Evolutionary conservation across 805 yeast genomes (phyloP), one percentile per base, ranked within the genome.

Genomic region (Suhomyces tanzawaensis): DNA sequence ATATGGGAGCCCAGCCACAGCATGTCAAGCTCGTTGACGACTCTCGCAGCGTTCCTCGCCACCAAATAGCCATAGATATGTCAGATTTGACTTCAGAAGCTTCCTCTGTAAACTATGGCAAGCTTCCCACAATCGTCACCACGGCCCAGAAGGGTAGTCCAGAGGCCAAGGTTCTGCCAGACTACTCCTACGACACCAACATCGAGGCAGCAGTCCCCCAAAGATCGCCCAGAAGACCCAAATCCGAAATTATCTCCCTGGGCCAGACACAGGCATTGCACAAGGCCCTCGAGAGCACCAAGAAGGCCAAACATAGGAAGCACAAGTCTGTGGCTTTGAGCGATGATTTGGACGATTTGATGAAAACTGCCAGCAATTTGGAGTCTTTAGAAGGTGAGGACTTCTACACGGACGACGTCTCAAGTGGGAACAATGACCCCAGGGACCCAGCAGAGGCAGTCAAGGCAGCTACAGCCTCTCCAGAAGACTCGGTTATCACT

Each of bases 201-300:
- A 52, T 67, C 24, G 71, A 65, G 29, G 52, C 52, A 4, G 51
- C 68, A 3, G 52, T 69, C 2, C 74, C 74, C 2, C 62, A 70
- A 1, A 54, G 74, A 36, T 66, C 70, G 25, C 53, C 53, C 5
- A 51, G 63, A 32, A 48, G 74, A 40, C 73, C 73, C 5, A 57
- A 57, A 19, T 62, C 67, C 41, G 64, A 47, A 35, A 29, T 39
- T 12, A 5, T 22, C n/a, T 16, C 13, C 16, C 23, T n/a, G 4
- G 13, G 28, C 5, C 14, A 7, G 6, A 13, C 24, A 4, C 22
- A 4, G 16, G 19, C 26, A 7, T 19, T 34, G 13, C 12, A 11
- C 21, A 29, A 18, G 17, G n/a, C 19, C 19, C 16, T 12, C 32
- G 15, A 34, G 41, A 18, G 17, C 3, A 21, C 16, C 18, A 32